Percentiles rank a stretch among this genome's conserved stretches.
phyloP scores from a whole-genome alignment of 1,284 basidiomycete genomes.

The Cutaneotrichosporon curvatum region DNA sequence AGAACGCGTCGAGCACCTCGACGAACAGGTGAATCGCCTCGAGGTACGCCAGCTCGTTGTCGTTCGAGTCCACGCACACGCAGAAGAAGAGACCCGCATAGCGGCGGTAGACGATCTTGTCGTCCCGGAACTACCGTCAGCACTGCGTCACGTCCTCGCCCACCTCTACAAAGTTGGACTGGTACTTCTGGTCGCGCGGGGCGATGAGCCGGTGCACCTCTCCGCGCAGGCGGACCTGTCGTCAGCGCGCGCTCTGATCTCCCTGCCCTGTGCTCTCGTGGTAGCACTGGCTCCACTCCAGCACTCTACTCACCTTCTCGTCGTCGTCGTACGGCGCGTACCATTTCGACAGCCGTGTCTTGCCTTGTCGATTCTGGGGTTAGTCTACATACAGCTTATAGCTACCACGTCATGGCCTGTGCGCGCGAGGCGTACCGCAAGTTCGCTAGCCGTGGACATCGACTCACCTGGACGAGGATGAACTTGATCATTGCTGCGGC shows the following conservation, averaged over 20 bases:
- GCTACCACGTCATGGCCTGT: too few species aligned
- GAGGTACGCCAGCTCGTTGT: conserved; percentile 94
- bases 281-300: too few species aligned
- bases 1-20: conserved; percentile 95
- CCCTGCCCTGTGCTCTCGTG: too few species aligned
- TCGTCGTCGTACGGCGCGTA: conserved; percentile 93
- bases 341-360: conserved; percentile 94
- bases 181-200: conserved; percentile 96
- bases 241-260: not conserved
- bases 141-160: conserved; percentile 25
- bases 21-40: conserved; percentile 98
- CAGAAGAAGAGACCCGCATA: conserved; percentile 99
- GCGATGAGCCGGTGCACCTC: conserved; percentile 94
- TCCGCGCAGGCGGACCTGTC: conserved; percentile 76
- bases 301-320: conserved; percentile 66
- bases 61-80: conserved; percentile 92
- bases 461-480: conserved; percentile 81
- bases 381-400: not conserved
- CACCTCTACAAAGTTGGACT: conserved; percentile 99
- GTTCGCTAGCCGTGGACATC: too few species aligned
- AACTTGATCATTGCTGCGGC: conserved; percentile 71
- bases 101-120: conserved; percentile 88
- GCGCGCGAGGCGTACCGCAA: not conserved
- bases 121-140: conserved; percentile 71
- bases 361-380: conserved; percentile 86